phyloP scores from a whole-genome alignment of 2,329 filamentous ascomycete species.

The Mariannaea elegans region DNA sequence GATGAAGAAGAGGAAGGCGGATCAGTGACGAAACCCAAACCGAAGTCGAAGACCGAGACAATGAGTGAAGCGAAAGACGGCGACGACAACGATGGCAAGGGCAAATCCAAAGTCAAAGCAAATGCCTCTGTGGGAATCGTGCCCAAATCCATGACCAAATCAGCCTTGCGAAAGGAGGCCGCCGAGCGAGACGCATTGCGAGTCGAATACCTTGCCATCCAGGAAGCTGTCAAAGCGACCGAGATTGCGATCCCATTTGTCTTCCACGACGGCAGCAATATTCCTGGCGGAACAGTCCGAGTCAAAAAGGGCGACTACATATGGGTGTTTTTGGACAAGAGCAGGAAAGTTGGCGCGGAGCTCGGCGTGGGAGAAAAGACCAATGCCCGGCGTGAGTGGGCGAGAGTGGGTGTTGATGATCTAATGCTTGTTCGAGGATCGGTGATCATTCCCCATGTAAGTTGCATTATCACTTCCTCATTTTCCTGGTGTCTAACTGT shows the following conservation, averaged over 20 bases:
- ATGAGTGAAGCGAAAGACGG: slow-evolving; percentile 41
- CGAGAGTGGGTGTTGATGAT: slow-evolving; percentile 92
- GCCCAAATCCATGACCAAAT: slow-evolving; percentile 76
- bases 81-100: slow-evolving; percentile 39
- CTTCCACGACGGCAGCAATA: slow-evolving; percentile 94
- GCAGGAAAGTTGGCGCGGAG: slow-evolving; percentile 88
- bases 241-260: slow-evolving; percentile 94
- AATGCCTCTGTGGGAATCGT: slow-evolving; percentile 69
- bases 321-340: slow-evolving; percentile 93
- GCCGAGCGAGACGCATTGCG: slow-evolving; percentile 80
- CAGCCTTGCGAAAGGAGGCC: slow-evolving; percentile 81
- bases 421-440: slow-evolving; percentile 91
- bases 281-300: slow-evolving; percentile 82
- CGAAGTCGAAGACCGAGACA: slow-evolving; percentile 50
- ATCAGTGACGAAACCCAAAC: slow-evolving; percentile 36
- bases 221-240: slow-evolving; percentile 87
- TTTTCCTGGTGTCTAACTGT: slow-evolving; percentile 29
- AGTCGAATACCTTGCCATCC: slow-evolving; percentile 82
- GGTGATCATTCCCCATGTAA: slow-evolving; percentile 92
- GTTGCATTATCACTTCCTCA: slow-evolving; percentile 47
- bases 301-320: slow-evolving; percentile 93
- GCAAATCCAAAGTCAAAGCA: slow-evolving; percentile 62
- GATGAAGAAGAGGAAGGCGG: slow-evolving; percentile 72
- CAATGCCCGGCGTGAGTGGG: slow-evolving; percentile 82
- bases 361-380: slow-evolving; percentile 75